Base-by-base conservation (phyloP, 768 basidiomycete genomes). In the Cystobasidiopsis lactophilus region DNA sequence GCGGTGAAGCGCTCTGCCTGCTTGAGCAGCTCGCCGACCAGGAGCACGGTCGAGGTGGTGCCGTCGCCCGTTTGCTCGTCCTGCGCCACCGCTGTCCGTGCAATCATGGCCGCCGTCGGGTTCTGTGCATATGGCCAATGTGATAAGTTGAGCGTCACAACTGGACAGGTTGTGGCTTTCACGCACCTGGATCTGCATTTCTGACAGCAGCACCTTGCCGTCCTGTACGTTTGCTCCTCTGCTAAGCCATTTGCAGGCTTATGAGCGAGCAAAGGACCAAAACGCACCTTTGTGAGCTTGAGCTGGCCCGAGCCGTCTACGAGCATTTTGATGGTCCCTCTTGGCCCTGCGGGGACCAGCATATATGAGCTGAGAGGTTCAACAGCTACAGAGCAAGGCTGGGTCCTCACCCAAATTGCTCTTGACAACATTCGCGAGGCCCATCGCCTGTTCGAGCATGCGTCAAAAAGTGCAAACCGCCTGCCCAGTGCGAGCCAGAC, bases 31-130 rank as follows among this genome's bases (percentile, higher is more conserved):
- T 64, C 63, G 33, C 62, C 93, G 43, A 96, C 93, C 27, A 98
- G 74, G 24, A 98, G 73, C 10, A 93, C 89, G 37, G 96, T 91
- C 38, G 84, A 88, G 18, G 93, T 98, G 31, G 93, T 98, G 52
- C 93, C 93, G 70, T 98, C 93, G 58, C 93, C 93, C 40, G 93
- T 89, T 74, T 95, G 89, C 64, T 96, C 93, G 61, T 98, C 93
- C 66, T 96, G 93, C 2, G 93, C 91, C 23, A 95, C 91, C 14
- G 93, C 93, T 40, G 93, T 95, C 49, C 88, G 78, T 43, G 93
- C 93, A 64, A 98, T 86, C 85, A 98, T 91, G 30, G 93, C 89
- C 18, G 93, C 93, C 2, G 93, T 96, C 29, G 93, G 93, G 67
- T 98, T 96, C 69, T 70, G 50, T 21, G 5, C 11, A 16, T 16